A percentile compares a stretch with the other conserved stretches of the same genome.
Evolutionary conservation across 2,329 filamentous ascomycete species (phyloP).

Genomic region (Aspergillus sp.): DNA sequence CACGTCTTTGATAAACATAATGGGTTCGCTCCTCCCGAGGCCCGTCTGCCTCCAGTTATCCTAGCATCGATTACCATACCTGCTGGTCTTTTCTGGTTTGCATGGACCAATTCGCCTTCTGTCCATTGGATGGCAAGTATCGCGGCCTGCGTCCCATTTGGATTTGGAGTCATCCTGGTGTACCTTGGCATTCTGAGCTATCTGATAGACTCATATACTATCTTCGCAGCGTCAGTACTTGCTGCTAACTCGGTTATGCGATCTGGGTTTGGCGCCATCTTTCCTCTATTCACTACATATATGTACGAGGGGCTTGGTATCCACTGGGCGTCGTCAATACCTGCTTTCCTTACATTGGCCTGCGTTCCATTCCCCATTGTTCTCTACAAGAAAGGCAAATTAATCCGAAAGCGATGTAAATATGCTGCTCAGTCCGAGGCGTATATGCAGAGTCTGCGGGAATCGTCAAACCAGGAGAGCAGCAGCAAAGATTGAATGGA

Average conservation of each 20-base stretch:
- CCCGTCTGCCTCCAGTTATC: constrained; percentile 52
- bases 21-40: constrained; percentile 63
- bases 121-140: constrained; percentile 42
- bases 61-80: constrained; percentile 53
- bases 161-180: constrained; percentile 43
- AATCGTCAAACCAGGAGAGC: too few relatives aligned
- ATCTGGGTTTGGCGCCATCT: constrained; percentile 47
- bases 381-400: constrained; percentile 44
- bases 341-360: constrained; percentile 47
- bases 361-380: constrained; percentile 47
- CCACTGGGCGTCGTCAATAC: constrained; percentile 51
- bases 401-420: constrained; percentile 42
- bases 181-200: constrained; percentile 46
- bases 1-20: constrained; percentile 45
- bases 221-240: constrained; percentile 44
- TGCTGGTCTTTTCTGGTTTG: constrained; percentile 59
- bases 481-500: too few relatives aligned
- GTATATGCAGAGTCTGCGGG: constrained; percentile 26
- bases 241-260: constrained; percentile 49
- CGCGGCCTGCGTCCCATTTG: constrained; percentile 39
- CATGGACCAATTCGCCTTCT: constrained; percentile 55
- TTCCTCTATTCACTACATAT: constrained; percentile 49
- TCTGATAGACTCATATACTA: constrained; percentile 45
- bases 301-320: constrained; percentile 49
- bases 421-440: constrained; percentile 38